Base-by-base conservation (phyloP, 305 asterid genomes). In the Rubia tinctorum region DNA sequence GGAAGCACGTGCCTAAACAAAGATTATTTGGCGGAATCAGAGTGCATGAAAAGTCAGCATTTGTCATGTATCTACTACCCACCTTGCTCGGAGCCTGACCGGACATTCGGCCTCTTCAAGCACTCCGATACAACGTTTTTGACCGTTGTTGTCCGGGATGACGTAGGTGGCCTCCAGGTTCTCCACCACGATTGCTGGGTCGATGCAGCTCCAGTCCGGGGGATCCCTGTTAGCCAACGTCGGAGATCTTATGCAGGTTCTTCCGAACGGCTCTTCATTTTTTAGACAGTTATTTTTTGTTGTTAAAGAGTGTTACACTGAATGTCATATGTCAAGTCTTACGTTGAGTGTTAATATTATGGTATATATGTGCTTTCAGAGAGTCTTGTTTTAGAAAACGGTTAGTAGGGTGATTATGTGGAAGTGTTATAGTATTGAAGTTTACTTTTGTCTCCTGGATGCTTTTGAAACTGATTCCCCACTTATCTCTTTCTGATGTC, bases 11-110 rank as follows among this genome's bases (percentile, higher is more conserved):
- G 91, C 8, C 79, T 86, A 30, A 76, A 71, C 73, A 73, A 59
- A 2, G 88, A 85, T 49, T 73, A 79, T 72, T 71, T 91, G 67
- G 82, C 76, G 71, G 13, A 75, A 67, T 79, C 83, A 39, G 79
- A 84, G n/a, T 83, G 86, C 80, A 80, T 91, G 86, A 85, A 84
- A 69, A 85, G 90, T 51, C 86, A 82, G 55, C 82, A 85, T 12
- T 53, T 89, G 39, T 71, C 89, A 0, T 88, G 92, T 73, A 81
- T 86, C 2, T 88, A 90, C n/a, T 87, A 90, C 78, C 95, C 92
- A n/a, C 68, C 89, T 40, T 86, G 88, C 56, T 95, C 97, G 2
- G 89, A 91, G 67, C 93, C 97, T 0, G 83, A 87, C 22, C 78
- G 67, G 71, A 81, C 87, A 0, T 55, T 85, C 6, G 97, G 91